Conservation (phyloP, 2,329 filamentous ascomycete genomes). For the Aspergillus alliaceus region DNA sequence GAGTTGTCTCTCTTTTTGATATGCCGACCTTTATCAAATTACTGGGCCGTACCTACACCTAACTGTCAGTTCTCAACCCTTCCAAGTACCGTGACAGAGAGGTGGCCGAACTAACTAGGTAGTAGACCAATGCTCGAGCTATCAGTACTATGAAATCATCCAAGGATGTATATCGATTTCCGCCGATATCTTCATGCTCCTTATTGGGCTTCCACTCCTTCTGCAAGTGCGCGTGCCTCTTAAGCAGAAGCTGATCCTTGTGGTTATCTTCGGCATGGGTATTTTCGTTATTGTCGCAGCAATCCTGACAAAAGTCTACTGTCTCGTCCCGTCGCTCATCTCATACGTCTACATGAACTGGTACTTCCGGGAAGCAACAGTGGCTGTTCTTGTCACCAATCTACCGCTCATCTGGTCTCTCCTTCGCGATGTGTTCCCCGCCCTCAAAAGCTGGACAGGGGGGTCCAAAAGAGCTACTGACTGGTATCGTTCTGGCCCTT, state of each 20-base stretch:
- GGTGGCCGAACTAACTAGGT: constrained; percentile 2
- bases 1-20: constrained; percentile 54
- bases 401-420: constrained; percentile 54
- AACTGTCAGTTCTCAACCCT: constrained; percentile 26
- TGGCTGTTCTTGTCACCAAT: constrained; percentile 51
- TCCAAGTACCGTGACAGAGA: neutral
- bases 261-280: constrained; percentile 46
- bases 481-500: constrained; percentile 33
- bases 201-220: constrained; percentile 45
- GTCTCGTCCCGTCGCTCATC: constrained; percentile 41
- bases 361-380: constrained; percentile 49
- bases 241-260: constrained; percentile 45
- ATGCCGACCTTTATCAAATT: constrained; percentile 51
- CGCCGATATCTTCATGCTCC: constrained; percentile 44
- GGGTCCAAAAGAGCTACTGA: constrained; percentile 36
- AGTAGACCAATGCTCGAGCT: constrained; percentile 44
- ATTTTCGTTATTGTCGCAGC: constrained; percentile 51
- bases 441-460: constrained; percentile 41
- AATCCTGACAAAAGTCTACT: constrained; percentile 52
- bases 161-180: constrained; percentile 49
- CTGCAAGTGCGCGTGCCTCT: constrained; percentile 41
- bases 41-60: constrained; percentile 52
- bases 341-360: constrained; percentile 49
- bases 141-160: constrained; percentile 48
- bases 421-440: constrained; percentile 49